Evolutionary conservation across 2,329 filamentous ascomycete species (phyloP), one percentile per base, ranked within the genome.

Genomic region (Colletotrichum tofieldiae): DNA sequence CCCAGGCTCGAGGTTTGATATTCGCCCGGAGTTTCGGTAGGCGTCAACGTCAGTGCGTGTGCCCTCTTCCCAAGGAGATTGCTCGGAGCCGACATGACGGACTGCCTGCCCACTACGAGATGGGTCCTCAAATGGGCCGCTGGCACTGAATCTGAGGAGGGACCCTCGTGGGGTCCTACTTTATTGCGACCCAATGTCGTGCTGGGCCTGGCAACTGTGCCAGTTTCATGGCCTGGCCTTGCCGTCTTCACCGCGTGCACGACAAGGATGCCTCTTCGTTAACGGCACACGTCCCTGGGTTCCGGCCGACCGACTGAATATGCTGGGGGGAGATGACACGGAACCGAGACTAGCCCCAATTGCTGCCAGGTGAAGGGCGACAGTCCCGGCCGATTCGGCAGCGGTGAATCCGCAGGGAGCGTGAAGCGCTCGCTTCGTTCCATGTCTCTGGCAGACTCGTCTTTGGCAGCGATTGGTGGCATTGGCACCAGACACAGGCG

Each of bases 141-240:
- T 11, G 56, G n/a, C 69, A 64, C 69, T 64, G 69, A 69, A 69
- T 60, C 58, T 55, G 69, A 72, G 32, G 65, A 47, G 59, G 45
- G 59, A 54, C 65, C 29, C 45, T 59, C 59, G 65, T 59, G 65
- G 52, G 58, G 61, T 37, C 39, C 39, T 72, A 65, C 52, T 69
- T 64, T 65, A 72, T 64, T 72, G 18, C 60, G 59, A 72, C 65
- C 59, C 49, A 59, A 69, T 72, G 65, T 60, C 69, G 65, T 69
- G 65, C 69, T 69, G 65, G 2, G 37, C 35, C 37, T 41, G 55
- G 37, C 55, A 14, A 58, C 37, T 26, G 37, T 58, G 65, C 59
- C 65, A 32, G 65, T 69, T 69, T 65, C 65, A 69, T 49, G 59
- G 39, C 59, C 59, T 64, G 45, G 39, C 65, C 52, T 69, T 41